Base-by-base conservation (phyloP, 768 basidiomycete genomes). In the Cystofilobasidium macerans region DNA sequence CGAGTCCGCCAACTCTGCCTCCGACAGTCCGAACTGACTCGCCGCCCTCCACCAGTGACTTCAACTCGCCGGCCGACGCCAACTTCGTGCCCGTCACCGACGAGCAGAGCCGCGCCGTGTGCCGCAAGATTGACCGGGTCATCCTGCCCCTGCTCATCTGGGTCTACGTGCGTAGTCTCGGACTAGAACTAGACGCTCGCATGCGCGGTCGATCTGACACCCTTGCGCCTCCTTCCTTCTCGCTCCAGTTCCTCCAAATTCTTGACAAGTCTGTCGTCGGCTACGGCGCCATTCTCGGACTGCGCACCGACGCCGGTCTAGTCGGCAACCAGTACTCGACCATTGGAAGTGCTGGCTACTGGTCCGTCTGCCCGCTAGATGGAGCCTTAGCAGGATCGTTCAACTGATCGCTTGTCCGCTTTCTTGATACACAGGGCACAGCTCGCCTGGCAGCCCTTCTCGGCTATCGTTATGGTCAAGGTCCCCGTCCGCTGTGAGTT, bases 171-270 rank as follows among this genome's bases (percentile, higher is more conserved):
- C 51, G 4, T 14, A 1, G 26, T 22, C 22, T 32, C 45, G n/a
- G n/a, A 4, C 48, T 51, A 22, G 16, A 6, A 18, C 24, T 47
- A 6, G 16, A 8, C 45, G 7, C 45, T 51, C n/a, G 3, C 48
- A 18, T 20, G 42, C 42, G 42, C 16, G 42, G 16, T 42, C 42
- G 42, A 5, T 32, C 51, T 54, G 43, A 20, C 5, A 5, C 8
- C 11, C 43, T 12, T 5, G 5, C 8, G 11, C 7, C 48, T 8
- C 48, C 30, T 24, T 22, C 51, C 20, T 54, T 54, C 51, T 75
- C 58, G 73, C 47, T 65, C 75, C 77, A 76, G 68, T 74, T 75
- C 70, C 64, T 77, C 9, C 76, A 76, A 68, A 57, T 63, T 48
- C 57, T 68, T 22, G 48, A 58, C 42, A 62, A 62, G 33, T 47